A percentile compares a stretch with the other conserved stretches of the same genome.
phyloP scores from a whole-genome alignment of 345 rosid species.

The Heritiera littoralis region DNA sequence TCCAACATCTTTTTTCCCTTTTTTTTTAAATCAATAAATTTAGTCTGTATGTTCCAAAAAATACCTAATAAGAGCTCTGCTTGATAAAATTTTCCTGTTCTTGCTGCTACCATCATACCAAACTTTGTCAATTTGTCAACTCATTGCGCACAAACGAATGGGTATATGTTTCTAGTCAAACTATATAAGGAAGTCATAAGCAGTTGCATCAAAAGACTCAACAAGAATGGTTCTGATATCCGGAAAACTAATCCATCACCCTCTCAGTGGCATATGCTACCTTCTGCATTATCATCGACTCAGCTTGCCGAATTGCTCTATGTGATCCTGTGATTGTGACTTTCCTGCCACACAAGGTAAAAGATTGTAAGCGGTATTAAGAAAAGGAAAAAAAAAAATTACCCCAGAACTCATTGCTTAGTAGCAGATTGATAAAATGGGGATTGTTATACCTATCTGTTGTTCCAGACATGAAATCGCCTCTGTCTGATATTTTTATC shows the following conservation, averaged over 20 bases:
- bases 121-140: constrained; percentile 28
- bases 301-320: constrained; percentile 82
- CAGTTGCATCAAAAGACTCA: constrained; percentile 21
- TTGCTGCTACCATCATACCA: constrained; percentile 19
- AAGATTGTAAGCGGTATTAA: constrained; percentile 1
- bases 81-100: constrained; percentile 18
- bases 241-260: constrained; percentile 49
- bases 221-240: constrained; percentile 21
- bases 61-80: constrained; percentile 34
- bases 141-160: constrained; percentile 5
- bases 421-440: not conserved
- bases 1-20: constrained; percentile 9
- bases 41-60: constrained; percentile 25
- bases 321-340: constrained; percentile 92
- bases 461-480: constrained; percentile 95
- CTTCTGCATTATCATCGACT: constrained; percentile 92
- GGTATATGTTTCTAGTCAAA: constrained; percentile 22
- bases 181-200: constrained; percentile 8
- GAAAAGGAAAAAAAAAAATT: not conserved
- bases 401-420: not conserved
- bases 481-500: constrained; percentile 93
- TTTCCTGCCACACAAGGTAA: constrained; percentile 57
- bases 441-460: constrained; percentile 61
- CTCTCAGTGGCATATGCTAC: constrained; percentile 86
- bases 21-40: constrained; percentile 15